Evolutionary conservation across 306 rosid species (phyloP), one percentile per base, ranked within the genome.

Genomic region (Myrica gale): DNA sequence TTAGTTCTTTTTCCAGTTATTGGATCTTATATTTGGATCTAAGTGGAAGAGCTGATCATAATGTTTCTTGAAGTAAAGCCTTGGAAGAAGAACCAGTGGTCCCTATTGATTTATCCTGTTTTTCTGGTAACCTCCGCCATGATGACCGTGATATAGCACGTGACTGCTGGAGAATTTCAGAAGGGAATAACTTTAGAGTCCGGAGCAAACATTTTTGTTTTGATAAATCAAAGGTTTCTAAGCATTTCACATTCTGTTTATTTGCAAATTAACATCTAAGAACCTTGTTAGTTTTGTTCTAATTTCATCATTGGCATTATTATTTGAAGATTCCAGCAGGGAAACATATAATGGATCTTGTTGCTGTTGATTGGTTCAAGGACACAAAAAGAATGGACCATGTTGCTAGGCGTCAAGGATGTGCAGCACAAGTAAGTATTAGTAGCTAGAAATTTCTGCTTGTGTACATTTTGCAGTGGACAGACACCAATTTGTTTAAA

Each of bases 341-440:
- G 50, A 95, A 95, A 81, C 99, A 90, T 86, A 60, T 95, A 47
- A 86, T 92, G 90, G 99, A 95, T 89, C 99, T 95, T 1, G 96
- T 92, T 74, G 93, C 99, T 48, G 99, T 95, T 72, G 99, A 95
- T 85, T 95, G 99, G 99, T 91, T 95, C 79, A 95, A 90, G 89
- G 99, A 92, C 84, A 85, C 96, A 26, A 95, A 95, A 86, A 88
- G 97, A 85, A 95, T 95, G 89, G 99, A 95, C 80, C 99, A 95
- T 76, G 97, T 95, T 83, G 97, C 88, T 75, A 81, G 82, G 84
- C 97, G 97, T 78, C 97, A 87, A 69, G 99, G 99, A 71, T 90
- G 97, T 85, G 97, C 97, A 57, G 97, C 97, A 43, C 99, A 92
- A 78, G 99, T 95, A 85, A 84, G 92, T 78, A 51, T 42, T 80